phyloP scores from a whole-genome alignment of 164 flowering plant species.

The Tinospora cordifolia region DNA sequence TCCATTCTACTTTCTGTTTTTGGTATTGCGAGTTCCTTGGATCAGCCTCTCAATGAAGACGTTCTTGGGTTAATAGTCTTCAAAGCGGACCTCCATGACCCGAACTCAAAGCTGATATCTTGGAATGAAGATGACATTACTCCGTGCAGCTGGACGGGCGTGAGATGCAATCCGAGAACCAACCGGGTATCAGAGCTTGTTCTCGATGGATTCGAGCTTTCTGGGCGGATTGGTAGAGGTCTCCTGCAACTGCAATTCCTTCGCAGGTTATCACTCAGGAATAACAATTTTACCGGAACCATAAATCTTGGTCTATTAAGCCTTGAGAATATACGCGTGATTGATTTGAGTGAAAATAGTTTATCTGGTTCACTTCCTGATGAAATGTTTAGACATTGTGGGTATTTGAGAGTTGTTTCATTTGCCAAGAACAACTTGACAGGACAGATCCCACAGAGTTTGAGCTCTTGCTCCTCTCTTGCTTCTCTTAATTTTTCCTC shows the following conservation, averaged over 20 bases:
- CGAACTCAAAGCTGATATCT: constrained; percentile 43
- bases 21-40: constrained; percentile 30
- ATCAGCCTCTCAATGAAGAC: constrained; percentile 65
- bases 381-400: constrained; percentile 72
- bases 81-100: constrained; percentile 75
- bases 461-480: constrained; percentile 57
- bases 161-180: constrained; percentile 64
- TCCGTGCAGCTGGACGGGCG: constrained; percentile 74
- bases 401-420: constrained; percentile 49
- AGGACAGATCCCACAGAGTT: constrained; percentile 56
- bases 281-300: constrained; percentile 64
- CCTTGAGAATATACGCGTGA: constrained; percentile 33
- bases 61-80: constrained; percentile 83
- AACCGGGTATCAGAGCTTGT: constrained; percentile 65
- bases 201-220: constrained; percentile 67
- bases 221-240: constrained; percentile 71
- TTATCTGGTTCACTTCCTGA: constrained; percentile 67
- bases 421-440: constrained; percentile 60
- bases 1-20: constrained; percentile 10
- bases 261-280: constrained; percentile 51
- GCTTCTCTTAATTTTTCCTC: constrained; percentile 54
- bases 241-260: constrained; percentile 55
- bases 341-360: constrained; percentile 65
- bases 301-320: constrained; percentile 47
- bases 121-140: constrained; percentile 81